phyloP scores from a whole-genome alignment of 192 early-diverging fungal genomes.

The Gamsiella multidivaricata region DNA sequence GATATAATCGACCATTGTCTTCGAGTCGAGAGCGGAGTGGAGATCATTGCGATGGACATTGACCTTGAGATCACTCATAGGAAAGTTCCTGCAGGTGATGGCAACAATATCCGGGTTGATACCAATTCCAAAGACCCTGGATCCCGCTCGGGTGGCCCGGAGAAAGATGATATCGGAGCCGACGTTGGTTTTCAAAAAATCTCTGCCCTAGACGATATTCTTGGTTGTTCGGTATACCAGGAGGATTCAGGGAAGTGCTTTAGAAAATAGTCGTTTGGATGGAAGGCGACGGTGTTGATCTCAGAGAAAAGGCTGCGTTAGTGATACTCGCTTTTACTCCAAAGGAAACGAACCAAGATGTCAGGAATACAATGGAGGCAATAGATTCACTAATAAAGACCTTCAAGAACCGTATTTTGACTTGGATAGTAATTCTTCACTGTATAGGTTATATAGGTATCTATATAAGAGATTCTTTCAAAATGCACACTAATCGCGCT shows the following conservation, averaged over 20 bases:
- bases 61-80: background rate
- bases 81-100: slow-evolving; percentile 10
- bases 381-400: too few relatives aligned
- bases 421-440: too few relatives aligned
- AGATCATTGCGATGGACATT: slow-evolving; percentile 16
- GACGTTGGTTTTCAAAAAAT: slow-evolving; percentile 10
- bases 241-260: slow-evolving; percentile 19
- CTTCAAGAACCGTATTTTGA: too few relatives aligned
- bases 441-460: too few relatives aligned
- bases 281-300: background rate
- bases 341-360: too few relatives aligned
- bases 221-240: slow-evolving; percentile 14
- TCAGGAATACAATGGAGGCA: too few relatives aligned
- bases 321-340: too few relatives aligned
- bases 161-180: slow-evolving; percentile 15
- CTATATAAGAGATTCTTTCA: too few relatives aligned
- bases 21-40: background rate
- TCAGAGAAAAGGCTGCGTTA: too few relatives aligned
- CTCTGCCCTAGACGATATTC: background rate
- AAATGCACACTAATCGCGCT: too few relatives aligned
- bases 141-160: background rate
- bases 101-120: slow-evolving; percentile 16
- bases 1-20: slow-evolving; percentile 10
- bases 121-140: slow-evolving; percentile 6
- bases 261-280: slow-evolving; percentile 15